These are phyloP conservation scores for Hydnomerulius pinastri DNA, from an alignment of 768 basidiomycete genomes.

Conservation along the genomic window DNA sequence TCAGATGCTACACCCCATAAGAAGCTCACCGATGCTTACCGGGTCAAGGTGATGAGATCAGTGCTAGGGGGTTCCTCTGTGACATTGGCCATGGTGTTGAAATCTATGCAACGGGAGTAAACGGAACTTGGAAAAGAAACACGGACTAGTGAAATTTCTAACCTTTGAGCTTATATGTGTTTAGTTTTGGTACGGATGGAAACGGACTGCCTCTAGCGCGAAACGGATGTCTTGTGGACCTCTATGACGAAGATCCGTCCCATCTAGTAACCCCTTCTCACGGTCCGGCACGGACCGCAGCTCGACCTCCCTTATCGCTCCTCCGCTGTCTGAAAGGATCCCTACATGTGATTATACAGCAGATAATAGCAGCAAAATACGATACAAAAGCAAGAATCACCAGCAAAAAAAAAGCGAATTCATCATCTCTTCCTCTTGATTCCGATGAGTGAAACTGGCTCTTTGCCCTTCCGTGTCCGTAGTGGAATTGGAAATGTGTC, in stretches of 20 bases:
- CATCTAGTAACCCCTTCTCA: slow-evolving; percentile 20
- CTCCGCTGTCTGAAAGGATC: not conserved
- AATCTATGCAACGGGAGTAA: not conserved
- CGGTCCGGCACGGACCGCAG: slow-evolving; percentile 23
- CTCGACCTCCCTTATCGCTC: not conserved
- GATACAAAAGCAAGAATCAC: not conserved
- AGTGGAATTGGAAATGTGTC: slow-evolving; percentile 69
- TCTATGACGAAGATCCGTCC: not conserved
- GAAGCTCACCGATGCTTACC: slow-evolving; percentile 47
- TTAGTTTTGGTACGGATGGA: slow-evolving; percentile 15
- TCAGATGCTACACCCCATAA: slow-evolving; percentile 5
- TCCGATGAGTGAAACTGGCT: slow-evolving; percentile 46
- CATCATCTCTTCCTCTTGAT: slow-evolving; percentile 69
- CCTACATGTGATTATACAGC: slow-evolving; percentile 17
- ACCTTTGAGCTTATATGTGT: slow-evolving; percentile 9
- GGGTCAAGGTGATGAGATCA: slow-evolving; percentile 90
- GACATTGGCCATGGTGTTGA: slow-evolving; percentile 28
- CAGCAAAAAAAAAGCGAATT: slow-evolving; percentile 1
- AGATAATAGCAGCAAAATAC: slow-evolving; percentile 17
- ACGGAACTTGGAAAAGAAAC: not conserved
- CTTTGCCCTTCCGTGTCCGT: slow-evolving; percentile 66
- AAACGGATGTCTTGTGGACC: slow-evolving; percentile 8
- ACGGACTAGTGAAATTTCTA: too few relatives aligned
- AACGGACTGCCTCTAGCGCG: slow-evolving; percentile 16
- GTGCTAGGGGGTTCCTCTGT: slow-evolving; percentile 72